A percentile compares a stretch with the other conserved stretches of the same genome.
Evolutionary conservation across 805 yeast species (phyloP).

Genomic region (Ogataea chonburiensis): DNA sequence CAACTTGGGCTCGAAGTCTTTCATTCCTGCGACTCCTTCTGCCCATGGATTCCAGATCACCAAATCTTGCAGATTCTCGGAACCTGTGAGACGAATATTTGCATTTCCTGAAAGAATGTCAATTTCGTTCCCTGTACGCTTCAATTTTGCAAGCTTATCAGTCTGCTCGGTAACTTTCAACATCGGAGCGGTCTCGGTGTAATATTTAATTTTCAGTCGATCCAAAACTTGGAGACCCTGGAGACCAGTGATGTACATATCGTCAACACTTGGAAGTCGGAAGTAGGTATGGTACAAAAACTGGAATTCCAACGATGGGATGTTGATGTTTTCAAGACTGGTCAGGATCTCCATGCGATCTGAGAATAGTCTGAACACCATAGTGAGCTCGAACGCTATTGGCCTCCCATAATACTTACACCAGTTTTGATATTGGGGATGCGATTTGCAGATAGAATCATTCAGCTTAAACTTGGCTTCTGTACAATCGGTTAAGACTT

Average conservation of each 20-base stretch:
- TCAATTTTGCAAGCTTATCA: slow-evolving; percentile 16
- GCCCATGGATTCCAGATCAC: slow-evolving; percentile 27
- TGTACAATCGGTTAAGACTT: slow-evolving; percentile 17
- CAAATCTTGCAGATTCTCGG: slow-evolving; percentile 15
- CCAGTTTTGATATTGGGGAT: slow-evolving; percentile 17
- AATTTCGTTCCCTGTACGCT: slow-evolving; percentile 4
- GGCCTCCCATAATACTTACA: slow-evolving; percentile 12
- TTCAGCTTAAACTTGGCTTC: slow-evolving; percentile 16
- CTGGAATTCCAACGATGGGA: slow-evolving; percentile 20
- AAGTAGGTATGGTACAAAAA: slow-evolving; percentile 24
- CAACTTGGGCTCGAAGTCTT: slow-evolving; percentile 22
- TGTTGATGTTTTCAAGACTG: slow-evolving; percentile 13
- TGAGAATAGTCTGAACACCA: slow-evolving; percentile 12
- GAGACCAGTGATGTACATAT: slow-evolving; percentile 23
- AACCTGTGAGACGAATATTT: slow-evolving; percentile 14
- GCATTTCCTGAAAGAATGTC: slow-evolving; percentile 21
- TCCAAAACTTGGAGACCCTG: slow-evolving; percentile 16
- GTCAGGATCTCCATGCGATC: slow-evolving; percentile 7
- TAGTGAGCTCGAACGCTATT: slow-evolving; percentile 15
- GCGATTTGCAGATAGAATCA: slow-evolving; percentile 3
- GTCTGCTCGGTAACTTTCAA: slow-evolving; percentile 16
- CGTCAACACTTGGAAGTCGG: slow-evolving; percentile 17
- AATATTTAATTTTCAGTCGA: slow-evolving; percentile 11
- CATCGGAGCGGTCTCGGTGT: slow-evolving; percentile 15
- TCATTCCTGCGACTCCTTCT: slow-evolving; percentile 15